These are phyloP conservation scores for Daldinia loculata DNA, from an alignment of 495 filamentous ascomycete genomes.

Conservation along the genomic window DNA sequence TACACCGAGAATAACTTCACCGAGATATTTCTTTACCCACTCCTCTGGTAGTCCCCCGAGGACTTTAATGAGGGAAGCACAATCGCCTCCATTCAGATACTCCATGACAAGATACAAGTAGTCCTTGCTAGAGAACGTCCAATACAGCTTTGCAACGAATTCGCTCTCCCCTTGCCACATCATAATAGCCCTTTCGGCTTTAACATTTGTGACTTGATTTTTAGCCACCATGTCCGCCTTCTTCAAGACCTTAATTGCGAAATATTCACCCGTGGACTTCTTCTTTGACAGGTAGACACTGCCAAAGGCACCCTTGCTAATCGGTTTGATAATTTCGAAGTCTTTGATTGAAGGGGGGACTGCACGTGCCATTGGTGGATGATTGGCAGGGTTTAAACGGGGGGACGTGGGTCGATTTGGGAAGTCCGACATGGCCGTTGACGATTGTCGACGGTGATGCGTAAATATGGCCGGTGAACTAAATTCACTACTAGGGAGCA, in stretches of 20 bases:
- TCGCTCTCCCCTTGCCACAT: constrained; percentile 99
- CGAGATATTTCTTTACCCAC: constrained; percentile 96
- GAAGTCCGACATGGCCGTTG: constrained; percentile 78
- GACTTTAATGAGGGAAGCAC: constrained; percentile 93
- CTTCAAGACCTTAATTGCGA: constrained; percentile 96
- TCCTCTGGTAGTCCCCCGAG: constrained; percentile 91
- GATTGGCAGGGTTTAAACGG: constrained; percentile 74
- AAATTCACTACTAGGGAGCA: constrained; percentile 81
- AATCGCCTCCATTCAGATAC: constrained; percentile 97
- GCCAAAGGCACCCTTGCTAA: constrained; percentile 98
- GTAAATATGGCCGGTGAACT: constrained; percentile 68
- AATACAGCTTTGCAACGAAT: constrained; percentile 98
- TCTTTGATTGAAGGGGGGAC: constrained; percentile 96
- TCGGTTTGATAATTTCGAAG: constrained; percentile 99
- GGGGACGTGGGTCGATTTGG: constrained; percentile 77
- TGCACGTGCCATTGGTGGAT: constrained; percentile 76
- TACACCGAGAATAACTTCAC: constrained; percentile 92
- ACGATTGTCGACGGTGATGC: constrained; percentile 93
- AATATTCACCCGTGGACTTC: constrained; percentile 97
- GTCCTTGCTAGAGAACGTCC: constrained; percentile 99
- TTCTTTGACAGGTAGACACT: constrained; percentile 98
- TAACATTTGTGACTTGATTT: constrained; percentile 98
- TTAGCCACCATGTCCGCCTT: constrained; percentile 99
- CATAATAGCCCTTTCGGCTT: constrained; percentile 99
- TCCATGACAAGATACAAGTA: constrained; percentile 99